Evolutionary conservation across 768 basidiomycete species (phyloP), one percentile per base, ranked within the genome.

Genomic region (Galerina sulciceps): DNA sequence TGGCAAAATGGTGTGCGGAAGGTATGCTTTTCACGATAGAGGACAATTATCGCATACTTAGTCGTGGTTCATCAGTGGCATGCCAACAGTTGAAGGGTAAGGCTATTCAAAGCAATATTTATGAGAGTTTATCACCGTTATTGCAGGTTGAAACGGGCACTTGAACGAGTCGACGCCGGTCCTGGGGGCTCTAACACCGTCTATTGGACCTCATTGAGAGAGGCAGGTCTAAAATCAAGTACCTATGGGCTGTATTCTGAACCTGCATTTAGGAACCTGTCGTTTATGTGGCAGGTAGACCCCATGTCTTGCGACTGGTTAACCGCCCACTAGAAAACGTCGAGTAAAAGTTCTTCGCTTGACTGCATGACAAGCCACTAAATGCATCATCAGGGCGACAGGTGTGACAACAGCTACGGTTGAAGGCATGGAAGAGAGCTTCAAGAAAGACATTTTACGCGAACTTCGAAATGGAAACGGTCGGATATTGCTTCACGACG

Each of bases 201-300:
- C 13, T 88, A 85, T 59, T 99, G 97, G 97, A 98, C 95, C n/a
- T 96, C 93, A 0, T 72, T 99, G 57, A 83, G 97, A 69, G 95
- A 98, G 78, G 93, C 90, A 50, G 56, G 75, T 60, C 26, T 49
- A 18, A 14, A 22, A 17, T 34, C 31, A 13, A 3, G 31, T n/a
- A n/a, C n/a, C n/a, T n/a, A n/a, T n/a, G n/a, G n/a, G n/a, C n/a
- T n/a, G 6, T 38, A 31, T 17, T 37, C 26, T 31, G 26, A 51
- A 49, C 17, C 46, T 50, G 20, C 40, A 66, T 55, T 22, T 55
- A 93, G 90, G 96, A 97, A 76, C 96, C 96, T 22, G 96, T 99
- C 3, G 80, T 98, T 43, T 97, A 95, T 67, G 82, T 97, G 45
- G 84, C 88, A 23, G 93, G 93, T 6, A 80, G 89, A 54, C 93